These are phyloP conservation scores for Rhizopus arrhizus DNA, from an alignment of 371 early-diverging fungal genomes.

Conservation along the genomic window DNA sequence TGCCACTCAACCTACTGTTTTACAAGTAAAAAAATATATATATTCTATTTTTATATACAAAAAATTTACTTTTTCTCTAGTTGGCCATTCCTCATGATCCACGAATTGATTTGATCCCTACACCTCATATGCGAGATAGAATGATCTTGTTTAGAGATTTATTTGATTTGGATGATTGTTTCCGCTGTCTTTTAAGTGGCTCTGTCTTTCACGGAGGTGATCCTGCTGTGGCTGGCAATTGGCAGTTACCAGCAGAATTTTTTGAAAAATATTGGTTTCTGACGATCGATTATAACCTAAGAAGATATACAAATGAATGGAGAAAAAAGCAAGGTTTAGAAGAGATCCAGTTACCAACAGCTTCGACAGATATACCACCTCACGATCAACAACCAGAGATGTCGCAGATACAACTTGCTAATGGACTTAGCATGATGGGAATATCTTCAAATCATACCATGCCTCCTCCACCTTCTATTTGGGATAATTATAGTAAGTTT, in stretches of 20 bases:
- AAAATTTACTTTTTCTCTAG: slow-evolving; percentile 17
- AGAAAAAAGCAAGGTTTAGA: slow-evolving; percentile 33
- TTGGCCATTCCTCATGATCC: slow-evolving; percentile 61
- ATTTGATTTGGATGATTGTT: slow-evolving; percentile 61
- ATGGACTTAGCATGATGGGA: slow-evolving; percentile 9
- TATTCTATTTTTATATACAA: neutral
- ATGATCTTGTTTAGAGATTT: slow-evolving; percentile 61
- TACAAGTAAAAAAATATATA: no score
- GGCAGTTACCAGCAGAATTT: slow-evolving; percentile 59
- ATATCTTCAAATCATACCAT: neutral
- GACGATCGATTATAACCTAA: slow-evolving; percentile 45
- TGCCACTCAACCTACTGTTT: slow-evolving; percentile 43
- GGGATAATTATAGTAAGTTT: slow-evolving; percentile 4
- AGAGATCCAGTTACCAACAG: slow-evolving; percentile 22
- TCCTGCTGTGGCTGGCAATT: slow-evolving; percentile 56
- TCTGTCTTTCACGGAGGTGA: slow-evolving; percentile 62
- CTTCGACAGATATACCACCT: neutral
- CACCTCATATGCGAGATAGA: slow-evolving; percentile 60
- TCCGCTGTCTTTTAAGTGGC: slow-evolving; percentile 49
- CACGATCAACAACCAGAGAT: neutral
- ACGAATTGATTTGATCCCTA: slow-evolving; percentile 63
- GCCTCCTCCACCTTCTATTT: neutral
- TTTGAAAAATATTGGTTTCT: slow-evolving; percentile 62
- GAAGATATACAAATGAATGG: slow-evolving; percentile 38
- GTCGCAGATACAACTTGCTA: neutral